Evolutionary conservation across 345 rosid species (phyloP), one percentile per base, ranked within the genome.

Genomic region (Lenwebbia sp.): DNA sequence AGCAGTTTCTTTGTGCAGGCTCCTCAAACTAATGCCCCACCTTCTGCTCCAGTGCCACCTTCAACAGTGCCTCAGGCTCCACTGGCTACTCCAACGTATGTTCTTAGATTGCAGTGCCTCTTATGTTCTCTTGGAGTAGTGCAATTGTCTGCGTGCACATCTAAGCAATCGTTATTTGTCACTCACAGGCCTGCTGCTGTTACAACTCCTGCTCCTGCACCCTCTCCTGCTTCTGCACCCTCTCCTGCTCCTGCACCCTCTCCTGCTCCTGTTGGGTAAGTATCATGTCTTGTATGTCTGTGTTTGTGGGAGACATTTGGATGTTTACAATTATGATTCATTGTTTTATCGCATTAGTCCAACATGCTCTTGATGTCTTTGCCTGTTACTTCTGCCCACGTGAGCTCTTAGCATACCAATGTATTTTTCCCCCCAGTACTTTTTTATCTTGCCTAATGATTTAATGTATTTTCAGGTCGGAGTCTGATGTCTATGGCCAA

Each of bases 401-500:
- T 15, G 76, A 65, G 41, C 23, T 33, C 30, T 53, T 22, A 44
- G 76, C 54, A 56, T 33, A 37, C 30, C 28, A 53, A 54, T 65
- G 86, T 40, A 75, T 65, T 65, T 65, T 65, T 65, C 37, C 22
- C 44, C 44, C 2, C 76, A 8, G 23, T 33, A 21, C 7, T 70
- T 13, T 60, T 12, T 50, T 19, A 65, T 54, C 5, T 26, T 55
- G 88, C 87, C 87, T 78, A 37, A 87, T 33, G 25, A 70, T 33
- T 17, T 70, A 9, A 33, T 70, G 44, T 70, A 33, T 75, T 82
- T 62, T 85, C 94, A 96, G 98, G 91, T 81, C 91, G 57, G 94
- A 90, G 47, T 62, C 90, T 84, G 92, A 91, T 92, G 91, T 90
- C 51, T 93, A 93, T 86, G 98, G 94, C 85, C 94, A 92, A 89